Evolutionary conservation across 1,284 basidiomycete species (phyloP), one percentile per base, ranked within the genome.

Genomic region (Ganoderma meredithae): DNA sequence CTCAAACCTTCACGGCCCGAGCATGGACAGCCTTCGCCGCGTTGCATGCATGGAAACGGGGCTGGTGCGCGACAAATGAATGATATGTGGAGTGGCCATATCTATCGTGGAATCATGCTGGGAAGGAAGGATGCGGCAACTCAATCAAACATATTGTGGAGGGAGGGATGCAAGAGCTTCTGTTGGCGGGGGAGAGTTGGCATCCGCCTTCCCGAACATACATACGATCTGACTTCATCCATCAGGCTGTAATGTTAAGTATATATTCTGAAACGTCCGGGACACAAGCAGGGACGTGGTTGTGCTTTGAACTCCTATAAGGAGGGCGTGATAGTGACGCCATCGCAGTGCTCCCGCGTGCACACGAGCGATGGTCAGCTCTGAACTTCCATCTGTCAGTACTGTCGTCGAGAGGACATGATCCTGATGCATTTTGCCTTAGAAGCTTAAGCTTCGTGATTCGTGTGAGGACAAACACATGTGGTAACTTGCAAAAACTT

Each of bases 321-420:
- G 36, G 36, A 36, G 36, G 36, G 36, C 36, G 1, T 36, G 36
- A 36, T 36, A 36, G 36, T 36, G 31, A 53, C 27, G 9, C 36
- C 58, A 40, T 39, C 19, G 10, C 27, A 31, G n/a, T 6, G 39
- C 33, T n/a, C 12, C n/a, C 36, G 19, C 39, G 39, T 22, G 36
- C 58, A 40, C 7, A 36, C 36, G 22, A 39, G 17, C 36, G 58
- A 59, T 59, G 58, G 58, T n/a, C 39, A 10, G 44, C 61, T 36
- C 43, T 7, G 4, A 2, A 36, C 44, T 52, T 58, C 55, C n/a
- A 58, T 58, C 33, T 36, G 55, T 58, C 55, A 22, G 12, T n/a
- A n/a, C n/a, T n/a, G n/a, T 31, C 8, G n/a, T 27, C 17, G 39
- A 41, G 52, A 25, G 22, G 53, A 56, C 12, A 22, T 49, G 25